Conservation (phyloP, 768 basidiomycete genomes). For the Boletus reticuloceps region DNA sequence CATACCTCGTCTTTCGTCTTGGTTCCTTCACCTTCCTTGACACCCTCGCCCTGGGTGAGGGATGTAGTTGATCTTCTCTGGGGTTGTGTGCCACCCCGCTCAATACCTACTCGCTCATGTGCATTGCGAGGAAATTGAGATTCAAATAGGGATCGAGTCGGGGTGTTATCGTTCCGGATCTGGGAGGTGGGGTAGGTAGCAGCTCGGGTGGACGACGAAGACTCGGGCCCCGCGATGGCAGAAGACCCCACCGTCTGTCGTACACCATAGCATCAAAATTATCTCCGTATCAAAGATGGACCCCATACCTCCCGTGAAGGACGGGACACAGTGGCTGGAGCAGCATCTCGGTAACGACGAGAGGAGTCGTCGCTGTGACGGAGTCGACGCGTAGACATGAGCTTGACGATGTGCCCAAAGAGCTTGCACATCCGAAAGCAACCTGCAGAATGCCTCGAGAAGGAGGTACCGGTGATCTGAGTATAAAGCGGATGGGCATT, state of each 20-base stretch:
- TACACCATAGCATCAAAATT: not conserved
- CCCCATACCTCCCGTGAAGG: conserved; percentile 10
- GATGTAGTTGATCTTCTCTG: not conserved
- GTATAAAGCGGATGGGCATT: conserved; percentile 9
- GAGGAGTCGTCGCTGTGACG: not conserved
- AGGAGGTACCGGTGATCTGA: not conserved
- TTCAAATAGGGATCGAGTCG: not conserved
- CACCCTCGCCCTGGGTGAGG: not conserved
- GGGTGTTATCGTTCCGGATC: not conserved
- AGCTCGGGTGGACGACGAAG: not conserved
- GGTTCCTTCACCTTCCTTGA: not conserved
- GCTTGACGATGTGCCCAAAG: conserved; percentile 5
- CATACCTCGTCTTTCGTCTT: conserved; percentile 8
- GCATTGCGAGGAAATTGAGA: not conserved
- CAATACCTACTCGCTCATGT: not conserved
- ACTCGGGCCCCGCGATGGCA: not conserved
- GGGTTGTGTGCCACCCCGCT: not conserved
- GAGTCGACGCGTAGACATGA: conserved; percentile 7
- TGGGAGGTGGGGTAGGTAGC: not conserved
- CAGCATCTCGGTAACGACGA: not conserved
- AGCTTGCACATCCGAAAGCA: conserved; percentile 14
- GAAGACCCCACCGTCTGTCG: conserved; percentile 4
- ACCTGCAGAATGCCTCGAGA: conserved; percentile 6
- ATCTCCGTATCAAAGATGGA: not conserved
- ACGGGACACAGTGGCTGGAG: not conserved